Conservation (phyloP, 2,329 filamentous ascomycete species). For the Aspergillus sp. region DNA sequence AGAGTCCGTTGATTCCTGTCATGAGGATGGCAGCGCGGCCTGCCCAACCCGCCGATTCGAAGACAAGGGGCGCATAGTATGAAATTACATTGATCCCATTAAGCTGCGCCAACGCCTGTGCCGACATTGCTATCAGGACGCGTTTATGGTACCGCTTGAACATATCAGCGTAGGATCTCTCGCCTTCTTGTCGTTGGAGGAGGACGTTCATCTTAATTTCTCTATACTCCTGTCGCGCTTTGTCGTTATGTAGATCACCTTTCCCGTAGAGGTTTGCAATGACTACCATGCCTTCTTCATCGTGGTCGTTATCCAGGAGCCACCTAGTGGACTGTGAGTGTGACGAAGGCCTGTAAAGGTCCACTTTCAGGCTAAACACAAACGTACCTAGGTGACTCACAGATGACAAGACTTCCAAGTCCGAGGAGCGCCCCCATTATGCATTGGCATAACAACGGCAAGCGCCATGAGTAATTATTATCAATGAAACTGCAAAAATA, state of each 20-base stretch:
- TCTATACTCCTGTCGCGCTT: constrained; percentile 90
- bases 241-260: constrained; percentile 87
- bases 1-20: constrained; percentile 92
- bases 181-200: constrained; percentile 86
- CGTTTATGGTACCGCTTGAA: constrained; percentile 86
- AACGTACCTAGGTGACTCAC: constrained; percentile 80
- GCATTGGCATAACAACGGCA: constrained; percentile 88
- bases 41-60: constrained; percentile 92
- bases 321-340: constrained; percentile 53
- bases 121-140: constrained; percentile 98
- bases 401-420: constrained; percentile 82
- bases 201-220: constrained; percentile 99
- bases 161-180: constrained; percentile 88
- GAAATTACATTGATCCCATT: constrained; percentile 99
- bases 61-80: constrained; percentile 94
- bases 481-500: constrained; percentile 92
- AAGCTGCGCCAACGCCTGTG: constrained; percentile 87
- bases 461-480: constrained; percentile 78
- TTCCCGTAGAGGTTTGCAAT: constrained; percentile 96
- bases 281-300: constrained; percentile 96
- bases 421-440: constrained; percentile 84
- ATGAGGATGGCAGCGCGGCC: constrained; percentile 88
- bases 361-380: background rate
- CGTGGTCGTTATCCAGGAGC: constrained; percentile 94
- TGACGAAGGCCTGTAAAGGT: background rate